phyloP scores from a whole-genome alignment of 140 eudicot genomes.

The Oenanthe javanica region DNA sequence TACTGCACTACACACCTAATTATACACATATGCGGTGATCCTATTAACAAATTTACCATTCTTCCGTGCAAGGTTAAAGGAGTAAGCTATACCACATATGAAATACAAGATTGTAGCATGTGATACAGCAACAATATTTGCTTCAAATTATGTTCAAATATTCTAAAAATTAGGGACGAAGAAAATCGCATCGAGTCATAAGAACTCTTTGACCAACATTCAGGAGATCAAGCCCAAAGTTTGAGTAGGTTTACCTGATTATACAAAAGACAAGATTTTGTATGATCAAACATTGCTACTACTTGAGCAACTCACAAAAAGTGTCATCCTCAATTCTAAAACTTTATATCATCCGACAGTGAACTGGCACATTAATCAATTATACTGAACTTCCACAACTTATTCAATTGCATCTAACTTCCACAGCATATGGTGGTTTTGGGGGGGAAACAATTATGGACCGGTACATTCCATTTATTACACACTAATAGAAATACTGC shows the following conservation, averaged over 20 bases:
- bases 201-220: neutral
- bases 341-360: neutral
- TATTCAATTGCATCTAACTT: neutral
- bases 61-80: neutral
- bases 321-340: neutral
- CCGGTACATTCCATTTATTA: neutral
- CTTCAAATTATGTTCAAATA: neutral
- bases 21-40: neutral
- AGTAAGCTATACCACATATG: neutral
- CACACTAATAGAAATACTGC: neutral
- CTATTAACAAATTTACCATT: neutral
- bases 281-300: neutral
- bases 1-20: neutral
- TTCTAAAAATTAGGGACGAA: neutral
- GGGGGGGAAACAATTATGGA: neutral
- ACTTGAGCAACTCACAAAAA: neutral
- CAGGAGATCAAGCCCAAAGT: neutral
- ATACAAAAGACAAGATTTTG: neutral
- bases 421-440: neutral
- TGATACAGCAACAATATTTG: conserved; percentile 12
- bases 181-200: neutral
- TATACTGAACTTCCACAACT: neutral
- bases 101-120: neutral
- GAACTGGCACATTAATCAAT: neutral
- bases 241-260: neutral